Base-by-base conservation (phyloP, 164 flowering plant species). In the Warburgia ugandensis region DNA sequence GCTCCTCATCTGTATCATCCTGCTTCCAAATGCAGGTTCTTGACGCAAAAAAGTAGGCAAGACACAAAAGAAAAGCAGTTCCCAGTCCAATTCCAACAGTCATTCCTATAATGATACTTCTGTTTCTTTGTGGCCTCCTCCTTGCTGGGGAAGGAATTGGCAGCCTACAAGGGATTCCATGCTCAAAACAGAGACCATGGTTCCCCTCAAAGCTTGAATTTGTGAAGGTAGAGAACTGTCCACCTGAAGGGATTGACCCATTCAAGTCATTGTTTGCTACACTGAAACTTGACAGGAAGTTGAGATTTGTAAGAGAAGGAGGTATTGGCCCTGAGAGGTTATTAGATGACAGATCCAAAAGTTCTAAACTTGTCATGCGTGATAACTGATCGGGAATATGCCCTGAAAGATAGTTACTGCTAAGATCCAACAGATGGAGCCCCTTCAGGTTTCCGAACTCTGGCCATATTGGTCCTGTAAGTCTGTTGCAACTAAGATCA, bases 121-220 rank as follows among this genome's bases (percentile, higher is more conserved):
- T 69, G 41, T 49, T 69, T 37, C 21, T 22, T 33, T 23, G n/a
- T 50, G 12, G 2, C 8, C 25, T 35, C 46, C 55, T 74, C 45
- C 41, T 56, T 26, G 7, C 28, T 23, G 44, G 16, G 33, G 58
- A 20, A 32, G 55, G 17, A 19, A 5, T 50, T 16, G 8, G 12
- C 19, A 14, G 14, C 22, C 12, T 4, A 49, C 85, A 80, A 30
- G 64, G 54, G 32, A 45, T 3, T 25, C 44, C 26, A 45, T 44
- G 75, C 1, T 65, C 69, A n/a, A 72, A 73, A 63, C 81, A 79
- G 5, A 79, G 80, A 48, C 59, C 69, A 3, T 25, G 4, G 51
- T 86, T 84, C 13, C 85, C 85, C 46, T 75, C 82, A 31, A 77
- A 86, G 67, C 86, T 76, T 6, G 78, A 68, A 35, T 22, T 45